These are phyloP conservation scores for Colletotrichum eleusines DNA, from an alignment of 2,329 filamentous ascomycete species.

Conservation along the genomic window DNA sequence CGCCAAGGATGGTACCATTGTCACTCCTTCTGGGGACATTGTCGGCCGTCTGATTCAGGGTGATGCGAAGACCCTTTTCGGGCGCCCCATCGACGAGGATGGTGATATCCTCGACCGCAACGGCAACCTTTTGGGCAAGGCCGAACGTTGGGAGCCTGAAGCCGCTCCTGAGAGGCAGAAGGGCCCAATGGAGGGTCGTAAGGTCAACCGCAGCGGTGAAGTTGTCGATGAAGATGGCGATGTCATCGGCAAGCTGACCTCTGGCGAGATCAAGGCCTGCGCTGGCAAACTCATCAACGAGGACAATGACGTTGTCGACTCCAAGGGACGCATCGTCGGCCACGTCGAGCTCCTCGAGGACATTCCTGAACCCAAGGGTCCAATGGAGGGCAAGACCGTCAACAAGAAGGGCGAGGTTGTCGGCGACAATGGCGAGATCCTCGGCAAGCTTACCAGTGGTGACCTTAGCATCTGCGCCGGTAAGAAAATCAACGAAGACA, in stretches of 20 bases:
- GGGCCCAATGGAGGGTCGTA: slow-evolving; percentile 65
- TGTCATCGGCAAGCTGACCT: slow-evolving; percentile 74
- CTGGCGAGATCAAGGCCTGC: slow-evolving; percentile 73
- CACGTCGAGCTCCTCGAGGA: slow-evolving; percentile 76
- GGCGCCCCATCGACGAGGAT: slow-evolving; percentile 82
- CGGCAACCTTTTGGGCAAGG: slow-evolving; percentile 68
- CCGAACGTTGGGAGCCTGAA: slow-evolving; percentile 66
- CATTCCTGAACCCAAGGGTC: slow-evolving; percentile 62
- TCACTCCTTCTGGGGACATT: slow-evolving; percentile 74
- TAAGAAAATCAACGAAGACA: slow-evolving; percentile 77
- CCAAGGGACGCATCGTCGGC: slow-evolving; percentile 74
- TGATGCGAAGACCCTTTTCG: slow-evolving; percentile 78
- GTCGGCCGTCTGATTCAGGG: slow-evolving; percentile 80
- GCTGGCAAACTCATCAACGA: slow-evolving; percentile 77
- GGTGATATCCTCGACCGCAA: slow-evolving; percentile 86
- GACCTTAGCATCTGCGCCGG: slow-evolving; percentile 73
- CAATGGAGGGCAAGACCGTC: slow-evolving; percentile 66
- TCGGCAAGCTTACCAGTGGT: slow-evolving; percentile 77
- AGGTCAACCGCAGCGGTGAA: slow-evolving; percentile 71
- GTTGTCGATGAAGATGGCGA: slow-evolving; percentile 71
- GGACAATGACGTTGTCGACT: slow-evolving; percentile 78
- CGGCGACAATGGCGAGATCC: slow-evolving; percentile 68
- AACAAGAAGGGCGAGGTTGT: slow-evolving; percentile 72
- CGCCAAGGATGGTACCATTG: slow-evolving; percentile 76
- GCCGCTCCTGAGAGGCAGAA: slow-evolving; percentile 63